These are phyloP conservation scores for button mushroom (Agaricus bisporus) DNA, from an alignment of 768 basidiomycete species.

Conservation along the genomic window DNA sequence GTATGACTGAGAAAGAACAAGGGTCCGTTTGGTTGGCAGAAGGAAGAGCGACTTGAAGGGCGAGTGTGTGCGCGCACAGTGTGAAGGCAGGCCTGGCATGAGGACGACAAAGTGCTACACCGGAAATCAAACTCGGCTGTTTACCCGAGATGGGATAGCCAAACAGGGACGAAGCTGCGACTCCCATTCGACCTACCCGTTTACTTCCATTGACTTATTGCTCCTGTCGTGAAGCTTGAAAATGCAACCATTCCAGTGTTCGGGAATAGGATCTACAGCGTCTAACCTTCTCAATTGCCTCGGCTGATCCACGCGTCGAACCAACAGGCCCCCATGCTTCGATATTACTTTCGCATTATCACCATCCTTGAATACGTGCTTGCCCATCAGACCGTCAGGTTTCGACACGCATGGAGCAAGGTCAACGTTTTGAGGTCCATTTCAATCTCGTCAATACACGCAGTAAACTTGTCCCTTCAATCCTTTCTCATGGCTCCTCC, in stretches of 20 bases:
- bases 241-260: background rate
- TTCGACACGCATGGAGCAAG: slow-evolving; percentile 3
- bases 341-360: slow-evolving; percentile 10
- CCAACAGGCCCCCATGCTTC: slow-evolving; percentile 10
- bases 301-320: slow-evolving; percentile 8
- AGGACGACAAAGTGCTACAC: background rate
- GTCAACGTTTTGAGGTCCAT: slow-evolving; percentile 9
- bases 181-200: background rate
- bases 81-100: slow-evolving; percentile 1
- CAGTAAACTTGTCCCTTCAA: slow-evolving; percentile 1
- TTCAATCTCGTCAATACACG: slow-evolving; percentile 3
- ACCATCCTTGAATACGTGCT: slow-evolving; percentile 11
- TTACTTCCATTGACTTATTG: background rate
- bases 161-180: background rate
- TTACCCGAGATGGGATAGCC: background rate
- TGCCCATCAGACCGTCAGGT: slow-evolving; percentile 1
- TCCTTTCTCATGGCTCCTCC: background rate
- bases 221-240: slow-evolving; percentile 4
- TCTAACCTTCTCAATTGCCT: slow-evolving; percentile 5
- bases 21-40: background rate
- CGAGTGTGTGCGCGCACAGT: slow-evolving; percentile 2
- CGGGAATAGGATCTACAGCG: background rate
- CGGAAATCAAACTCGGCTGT: background rate
- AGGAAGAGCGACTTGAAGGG: background rate
- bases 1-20: slow-evolving; percentile 3